Conservation (phyloP, 306 rosid species). For the Canavalia gladiata region DNA sequence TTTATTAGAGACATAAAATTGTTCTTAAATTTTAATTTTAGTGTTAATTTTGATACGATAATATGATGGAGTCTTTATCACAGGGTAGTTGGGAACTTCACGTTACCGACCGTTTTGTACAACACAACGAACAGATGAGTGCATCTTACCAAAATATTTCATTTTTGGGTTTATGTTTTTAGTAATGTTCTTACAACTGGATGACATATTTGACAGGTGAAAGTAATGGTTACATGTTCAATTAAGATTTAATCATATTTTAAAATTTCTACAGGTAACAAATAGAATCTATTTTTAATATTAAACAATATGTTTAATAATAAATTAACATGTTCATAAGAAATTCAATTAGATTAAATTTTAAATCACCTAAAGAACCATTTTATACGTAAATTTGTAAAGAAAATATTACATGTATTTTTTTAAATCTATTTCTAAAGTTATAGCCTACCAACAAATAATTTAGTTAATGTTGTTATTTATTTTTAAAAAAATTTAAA, state of each 20-base stretch:
- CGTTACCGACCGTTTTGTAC: not conserved
- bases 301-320: not conserved
- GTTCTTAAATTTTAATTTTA: not conserved
- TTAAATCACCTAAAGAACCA: not conserved
- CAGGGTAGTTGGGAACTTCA: not conserved
- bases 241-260: too few species aligned
- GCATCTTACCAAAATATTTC: constrained; percentile 1
- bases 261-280: too few species aligned
- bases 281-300: not conserved
- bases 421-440: too few species aligned
- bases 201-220: too few species aligned
- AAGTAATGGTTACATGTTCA: too few species aligned
- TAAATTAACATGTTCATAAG: not conserved
- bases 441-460: too few species aligned
- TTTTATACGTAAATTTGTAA: not conserved
- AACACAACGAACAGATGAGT: not conserved
- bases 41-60: not conserved
- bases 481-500: too few species aligned
- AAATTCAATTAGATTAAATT: not conserved
- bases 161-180: not conserved
- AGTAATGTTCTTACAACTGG: not conserved
- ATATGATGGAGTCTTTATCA: not conserved
- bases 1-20: not conserved
- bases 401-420: too few species aligned
- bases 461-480: too few species aligned